phyloP scores from a whole-genome alignment of 192 early-diverging fungal genomes.

The Blastocladiella britannica region DNA sequence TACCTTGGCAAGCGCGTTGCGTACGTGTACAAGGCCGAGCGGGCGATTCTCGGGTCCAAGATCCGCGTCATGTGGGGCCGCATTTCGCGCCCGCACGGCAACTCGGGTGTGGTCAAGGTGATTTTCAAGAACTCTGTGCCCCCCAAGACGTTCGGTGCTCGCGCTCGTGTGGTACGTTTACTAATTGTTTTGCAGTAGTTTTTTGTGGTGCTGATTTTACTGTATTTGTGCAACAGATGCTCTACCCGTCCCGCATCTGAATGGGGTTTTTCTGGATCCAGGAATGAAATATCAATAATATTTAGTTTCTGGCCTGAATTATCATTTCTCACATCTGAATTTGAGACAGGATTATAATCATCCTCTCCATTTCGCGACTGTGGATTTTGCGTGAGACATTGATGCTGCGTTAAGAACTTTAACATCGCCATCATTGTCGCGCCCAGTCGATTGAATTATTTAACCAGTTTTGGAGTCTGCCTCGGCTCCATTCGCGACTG shows the following conservation, averaged over 20 bases:
- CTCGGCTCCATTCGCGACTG: no score
- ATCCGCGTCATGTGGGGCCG: conserved; percentile 97
- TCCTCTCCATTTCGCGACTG: no score
- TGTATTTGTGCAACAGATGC: conserved; percentile 40
- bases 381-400: no score
- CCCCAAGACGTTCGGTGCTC: conserved; percentile 76
- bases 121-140: conserved; percentile 95
- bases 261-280: not conserved
- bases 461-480: no score
- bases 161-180: conserved; percentile 71
- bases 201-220: conserved; percentile 1
- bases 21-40: conserved; percentile 88
- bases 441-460: no score
- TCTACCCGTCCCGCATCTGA: conserved; percentile 80
- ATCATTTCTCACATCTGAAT: no score
- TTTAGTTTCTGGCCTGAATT: no score
- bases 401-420: no score
- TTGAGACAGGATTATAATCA: no score
- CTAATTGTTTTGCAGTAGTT: not conserved
- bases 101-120: conserved; percentile 85
- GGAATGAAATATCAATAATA: no score
- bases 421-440: no score
- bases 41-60: conserved; percentile 69
- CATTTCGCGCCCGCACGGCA: conserved; percentile 86
- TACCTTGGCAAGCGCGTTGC: conserved; percentile 98